Base-by-base conservation (phyloP, 768 basidiomycete species). In the Agaricus blazei region DNA sequence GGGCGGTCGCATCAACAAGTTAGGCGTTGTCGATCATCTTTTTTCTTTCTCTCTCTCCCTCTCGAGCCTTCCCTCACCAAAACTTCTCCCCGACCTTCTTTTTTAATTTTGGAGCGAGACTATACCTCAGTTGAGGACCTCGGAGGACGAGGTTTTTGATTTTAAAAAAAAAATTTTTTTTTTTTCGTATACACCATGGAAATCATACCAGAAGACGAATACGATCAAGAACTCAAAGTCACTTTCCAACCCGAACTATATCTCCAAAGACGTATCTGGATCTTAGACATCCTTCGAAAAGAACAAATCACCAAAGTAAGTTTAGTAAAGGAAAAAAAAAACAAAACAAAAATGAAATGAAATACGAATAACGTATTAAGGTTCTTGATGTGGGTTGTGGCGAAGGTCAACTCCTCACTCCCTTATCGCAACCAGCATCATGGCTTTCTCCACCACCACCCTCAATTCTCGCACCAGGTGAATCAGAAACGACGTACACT, bases 371-470 rank as follows among this genome's bases (percentile, higher is more conserved):
- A 19, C 19, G 19, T 19, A 19, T 19, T 19, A 19, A 92, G 90
- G 76, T 93, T 6, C 72, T 93, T 47, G 92, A 95, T 62, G 73
- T 92, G 27, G 92, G 92, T 3, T 95, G 92, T 61, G 92, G 92
- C 40, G 84, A 90, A 68, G 92, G 92, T 23, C 74, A 83, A 38
- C 76, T 94, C 7, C 79, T 94, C 12, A 67, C 74, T 0, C 78
- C 83, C 9, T 81, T 95, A 9, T 81, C 81, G 59, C 84, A 88
- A 63, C 87, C 92, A 0, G 83, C 91, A 1, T 84, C 86, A 0
- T 88, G 87, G 81, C 78, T 86, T 26, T 59, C 72, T 42, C 65
- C 81, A 19, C 75, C 75, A 2, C 72, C 75, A 24, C 44, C 62
- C 7, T 62, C 68, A 1, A 51, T 79, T 37, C 68, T 72, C n/a